These are phyloP conservation scores for Dinochytrium kinnereticum DNA, from an alignment of 371 early-diverging fungal species.

Conservation along the genomic window DNA sequence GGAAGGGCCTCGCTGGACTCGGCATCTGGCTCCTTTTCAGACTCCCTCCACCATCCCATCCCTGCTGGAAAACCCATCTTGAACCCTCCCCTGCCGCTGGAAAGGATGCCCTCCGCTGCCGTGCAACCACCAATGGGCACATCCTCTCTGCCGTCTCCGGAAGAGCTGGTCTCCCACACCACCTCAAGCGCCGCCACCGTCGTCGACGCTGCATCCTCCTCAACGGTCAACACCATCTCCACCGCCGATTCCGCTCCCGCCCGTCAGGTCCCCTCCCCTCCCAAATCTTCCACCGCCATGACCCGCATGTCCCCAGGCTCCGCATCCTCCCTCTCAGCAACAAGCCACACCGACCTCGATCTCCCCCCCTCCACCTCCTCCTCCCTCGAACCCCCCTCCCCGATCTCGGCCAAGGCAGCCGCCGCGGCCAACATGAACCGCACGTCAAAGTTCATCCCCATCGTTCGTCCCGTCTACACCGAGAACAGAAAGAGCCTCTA, in stretches of 20 bases:
- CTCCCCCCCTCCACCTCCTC: neutral
- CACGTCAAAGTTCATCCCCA: conserved; percentile 13
- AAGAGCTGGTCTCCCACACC: neutral
- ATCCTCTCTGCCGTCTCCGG: neutral
- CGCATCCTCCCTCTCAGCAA: neutral
- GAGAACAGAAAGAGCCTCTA: neutral
- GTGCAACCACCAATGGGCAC: neutral
- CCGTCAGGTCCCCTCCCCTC: neutral
- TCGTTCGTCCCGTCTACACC: conserved; percentile 16
- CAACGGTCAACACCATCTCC: no score
- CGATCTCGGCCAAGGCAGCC: neutral
- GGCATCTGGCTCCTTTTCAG: neutral
- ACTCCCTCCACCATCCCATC: neutral
- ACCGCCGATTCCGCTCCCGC: neutral
- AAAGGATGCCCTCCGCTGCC: neutral
- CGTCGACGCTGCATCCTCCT: no score
- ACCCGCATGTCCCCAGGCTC: neutral
- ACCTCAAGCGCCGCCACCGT: neutral
- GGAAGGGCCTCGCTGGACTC: neutral
- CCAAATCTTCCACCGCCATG: neutral
- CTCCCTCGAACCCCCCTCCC: neutral
- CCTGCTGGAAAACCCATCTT: neutral
- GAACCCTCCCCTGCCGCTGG: neutral
- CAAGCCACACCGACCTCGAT: neutral
- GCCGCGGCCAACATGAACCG: conserved; percentile 11